Conservation (phyloP, 2,329 filamentous ascomycete species). For the Sclerotinia glacialis region DNA sequence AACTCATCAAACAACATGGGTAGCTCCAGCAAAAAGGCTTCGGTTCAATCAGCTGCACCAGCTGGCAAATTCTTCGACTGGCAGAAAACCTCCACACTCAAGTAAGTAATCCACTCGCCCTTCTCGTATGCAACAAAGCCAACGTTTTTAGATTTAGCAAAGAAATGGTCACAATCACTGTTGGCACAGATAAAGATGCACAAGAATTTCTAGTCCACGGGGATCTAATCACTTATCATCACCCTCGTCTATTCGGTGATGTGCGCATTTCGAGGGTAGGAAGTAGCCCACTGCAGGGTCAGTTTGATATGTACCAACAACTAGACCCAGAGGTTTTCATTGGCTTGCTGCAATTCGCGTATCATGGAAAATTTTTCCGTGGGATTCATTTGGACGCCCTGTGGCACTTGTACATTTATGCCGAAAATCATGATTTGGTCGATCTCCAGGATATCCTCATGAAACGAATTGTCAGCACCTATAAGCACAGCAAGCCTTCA, state of each 20-base stretch:
- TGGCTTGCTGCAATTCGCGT: neutral
- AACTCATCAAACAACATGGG: neutral
- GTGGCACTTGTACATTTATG: neutral
- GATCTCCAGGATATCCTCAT: neutral
- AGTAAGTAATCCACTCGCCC: no score
- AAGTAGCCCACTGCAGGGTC: accelerated
- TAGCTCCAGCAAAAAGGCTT: neutral
- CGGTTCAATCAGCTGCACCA: neutral
- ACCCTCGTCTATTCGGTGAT: neutral
- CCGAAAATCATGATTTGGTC: neutral
- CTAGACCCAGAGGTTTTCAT: neutral
- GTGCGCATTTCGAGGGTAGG: neutral
- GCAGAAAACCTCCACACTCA: neutral
- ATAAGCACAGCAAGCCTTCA: neutral
- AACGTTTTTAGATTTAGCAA: neutral
- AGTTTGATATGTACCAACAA: neutral
- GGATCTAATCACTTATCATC: neutral
- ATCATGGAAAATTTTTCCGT: neutral
- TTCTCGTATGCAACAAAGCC: no score
- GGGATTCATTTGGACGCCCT: neutral
- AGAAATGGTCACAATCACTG: neutral
- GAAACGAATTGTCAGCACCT: neutral
- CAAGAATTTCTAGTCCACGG: neutral
- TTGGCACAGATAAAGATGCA: neutral
- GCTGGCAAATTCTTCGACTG: neutral